Conservation (phyloP, 2,329 filamentous ascomycete genomes). For the Phyllosticta citribraziliensis region DNA sequence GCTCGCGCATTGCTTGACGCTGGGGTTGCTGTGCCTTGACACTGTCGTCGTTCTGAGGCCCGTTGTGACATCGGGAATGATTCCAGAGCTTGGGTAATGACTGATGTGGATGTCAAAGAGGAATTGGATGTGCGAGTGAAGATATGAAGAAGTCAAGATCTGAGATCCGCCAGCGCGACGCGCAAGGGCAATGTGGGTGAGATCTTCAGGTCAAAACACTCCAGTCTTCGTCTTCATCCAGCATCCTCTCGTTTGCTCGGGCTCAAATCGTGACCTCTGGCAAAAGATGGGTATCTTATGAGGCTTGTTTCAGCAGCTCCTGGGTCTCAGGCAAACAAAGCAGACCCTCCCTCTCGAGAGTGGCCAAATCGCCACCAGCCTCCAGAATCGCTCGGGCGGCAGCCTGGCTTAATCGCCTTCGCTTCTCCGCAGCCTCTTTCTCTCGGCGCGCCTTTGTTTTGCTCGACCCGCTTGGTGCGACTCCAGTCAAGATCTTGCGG, state of each 20-base stretch:
- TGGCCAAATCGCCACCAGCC: constrained; percentile 54
- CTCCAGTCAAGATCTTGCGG: constrained; percentile 70
- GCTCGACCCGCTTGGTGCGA: constrained; percentile 80
- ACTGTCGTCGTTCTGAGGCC: too few species aligned
- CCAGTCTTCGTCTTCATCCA: background rate
- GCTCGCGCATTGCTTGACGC: too few species aligned
- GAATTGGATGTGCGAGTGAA: background rate
- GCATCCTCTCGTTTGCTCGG: background rate
- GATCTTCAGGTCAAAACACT: background rate
- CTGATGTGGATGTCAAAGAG: background rate
- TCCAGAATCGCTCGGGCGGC: constrained; percentile 59
- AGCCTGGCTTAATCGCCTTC: constrained; percentile 57
- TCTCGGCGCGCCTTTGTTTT: constrained; percentile 94
- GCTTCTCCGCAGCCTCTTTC: constrained; percentile 72
- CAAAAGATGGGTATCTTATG: background rate
- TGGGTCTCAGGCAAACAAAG: constrained; percentile 13
- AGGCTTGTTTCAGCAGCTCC: background rate
- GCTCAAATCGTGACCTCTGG: background rate
- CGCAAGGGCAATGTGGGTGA: background rate
- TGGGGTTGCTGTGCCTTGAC: too few species aligned
- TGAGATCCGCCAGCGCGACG: background rate
- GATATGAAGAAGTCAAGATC: background rate
- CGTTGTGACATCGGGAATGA: too few species aligned
- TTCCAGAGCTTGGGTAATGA: background rate
- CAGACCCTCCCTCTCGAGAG: constrained; percentile 34